Percentiles rank a stretch among this genome's conserved stretches.
Conservation (phyloP, 345 rosid species). For the Erucastrum elatum region DNA sequence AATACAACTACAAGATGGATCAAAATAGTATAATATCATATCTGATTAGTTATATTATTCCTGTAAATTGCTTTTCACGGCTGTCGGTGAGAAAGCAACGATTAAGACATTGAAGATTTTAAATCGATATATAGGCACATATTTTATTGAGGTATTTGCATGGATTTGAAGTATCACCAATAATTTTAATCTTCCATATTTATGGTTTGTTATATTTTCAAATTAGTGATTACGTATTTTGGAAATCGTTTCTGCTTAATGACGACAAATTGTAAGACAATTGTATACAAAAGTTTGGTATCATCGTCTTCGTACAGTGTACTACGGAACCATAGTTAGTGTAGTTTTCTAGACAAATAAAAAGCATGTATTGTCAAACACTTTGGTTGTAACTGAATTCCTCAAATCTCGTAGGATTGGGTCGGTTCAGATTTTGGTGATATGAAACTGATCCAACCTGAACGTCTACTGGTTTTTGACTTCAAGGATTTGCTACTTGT, state of each 20-base stretch:
- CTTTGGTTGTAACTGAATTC: not conserved
- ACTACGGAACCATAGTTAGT: not conserved
- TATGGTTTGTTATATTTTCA: slow-evolving; percentile 20
- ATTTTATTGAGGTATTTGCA: slow-evolving; percentile 14
- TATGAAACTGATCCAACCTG: not conserved
- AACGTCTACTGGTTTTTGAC: not conserved
- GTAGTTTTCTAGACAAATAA: not conserved
- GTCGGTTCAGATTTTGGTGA: not conserved
- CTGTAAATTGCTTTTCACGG: not conserved
- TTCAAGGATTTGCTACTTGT: not conserved
- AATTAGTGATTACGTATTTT: not conserved
- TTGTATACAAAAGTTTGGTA: not conserved
- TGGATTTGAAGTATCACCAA: slow-evolving; percentile 29
- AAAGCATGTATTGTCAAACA: not conserved
- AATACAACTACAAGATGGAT: not conserved
- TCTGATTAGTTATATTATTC: not conserved
- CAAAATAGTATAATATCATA: not conserved
- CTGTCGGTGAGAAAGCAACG: slow-evolving; percentile 27
- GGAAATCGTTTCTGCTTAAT: not conserved
- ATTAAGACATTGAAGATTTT: slow-evolving; percentile 12
- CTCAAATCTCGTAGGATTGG: not conserved
- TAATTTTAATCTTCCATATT: slow-evolving; percentile 3
- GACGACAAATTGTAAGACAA: not conserved
- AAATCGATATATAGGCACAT: not conserved
- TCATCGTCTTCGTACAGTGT: not conserved